A percentile compares a stretch with the other conserved stretches of the same genome.
phyloP scores from a whole-genome alignment of 345 rosid species.

The Durio zibethinus region DNA sequence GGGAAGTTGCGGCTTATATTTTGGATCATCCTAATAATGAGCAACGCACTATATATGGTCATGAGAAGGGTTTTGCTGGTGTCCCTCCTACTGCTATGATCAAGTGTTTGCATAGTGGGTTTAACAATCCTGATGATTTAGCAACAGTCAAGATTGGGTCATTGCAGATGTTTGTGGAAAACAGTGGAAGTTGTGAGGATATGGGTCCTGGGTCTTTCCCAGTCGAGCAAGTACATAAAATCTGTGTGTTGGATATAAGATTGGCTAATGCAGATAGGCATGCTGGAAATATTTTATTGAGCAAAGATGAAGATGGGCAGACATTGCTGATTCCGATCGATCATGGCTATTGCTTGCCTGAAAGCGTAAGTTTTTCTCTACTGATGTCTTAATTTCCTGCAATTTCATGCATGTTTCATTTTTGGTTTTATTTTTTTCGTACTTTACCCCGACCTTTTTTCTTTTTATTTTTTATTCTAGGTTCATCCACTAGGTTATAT shows the following conservation, averaged over 20 bases:
- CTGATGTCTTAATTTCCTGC: neutral
- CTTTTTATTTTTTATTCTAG: neutral
- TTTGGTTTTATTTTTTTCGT: neutral
- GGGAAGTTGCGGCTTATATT: slow-evolving; percentile 87
- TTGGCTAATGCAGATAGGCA: slow-evolving; percentile 89
- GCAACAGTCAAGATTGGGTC: slow-evolving; percentile 62
- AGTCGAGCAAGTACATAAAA: slow-evolving; percentile 76
- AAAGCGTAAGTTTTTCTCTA: slow-evolving; percentile 44
- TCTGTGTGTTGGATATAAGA: slow-evolving; percentile 82
- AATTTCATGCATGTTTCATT: neutral
- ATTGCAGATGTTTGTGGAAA: slow-evolving; percentile 73
- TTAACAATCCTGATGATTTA: slow-evolving; percentile 56
- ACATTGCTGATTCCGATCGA: slow-evolving; percentile 66
- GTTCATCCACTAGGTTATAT: neutral
- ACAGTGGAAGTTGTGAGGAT: slow-evolving; percentile 83
- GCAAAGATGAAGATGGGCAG: slow-evolving; percentile 45
- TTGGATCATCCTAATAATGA: slow-evolving; percentile 67
- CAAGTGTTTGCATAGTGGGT: slow-evolving; percentile 66
- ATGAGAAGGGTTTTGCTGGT: slow-evolving; percentile 67
- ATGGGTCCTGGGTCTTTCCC: slow-evolving; percentile 78
- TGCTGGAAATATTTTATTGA: slow-evolving; percentile 75
- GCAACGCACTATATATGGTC: slow-evolving; percentile 20
- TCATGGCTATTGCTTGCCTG: slow-evolving; percentile 95
- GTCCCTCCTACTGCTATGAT: slow-evolving; percentile 81
- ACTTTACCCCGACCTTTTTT: neutral